Conservation (phyloP, 768 basidiomycete genomes). For the Leucogyrophana mollusca region DNA sequence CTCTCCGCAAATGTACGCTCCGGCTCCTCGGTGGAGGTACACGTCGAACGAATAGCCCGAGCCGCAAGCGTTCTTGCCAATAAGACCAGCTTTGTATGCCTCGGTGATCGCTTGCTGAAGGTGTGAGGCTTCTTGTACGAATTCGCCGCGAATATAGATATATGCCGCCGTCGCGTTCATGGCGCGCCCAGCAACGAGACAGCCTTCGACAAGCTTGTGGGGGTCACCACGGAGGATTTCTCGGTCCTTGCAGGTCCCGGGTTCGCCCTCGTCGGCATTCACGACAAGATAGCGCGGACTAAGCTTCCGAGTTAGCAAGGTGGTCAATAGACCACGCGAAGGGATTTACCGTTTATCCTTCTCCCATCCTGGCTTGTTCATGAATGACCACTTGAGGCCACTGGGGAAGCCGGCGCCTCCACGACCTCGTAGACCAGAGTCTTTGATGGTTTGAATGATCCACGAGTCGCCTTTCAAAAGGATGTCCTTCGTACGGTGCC, state of each 20-base stretch:
- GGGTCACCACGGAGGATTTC: conserved; percentile 98
- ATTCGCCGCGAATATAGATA: conserved; percentile 99
- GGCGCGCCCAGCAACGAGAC: conserved; percentile 91
- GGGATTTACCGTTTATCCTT: conserved; percentile 73
- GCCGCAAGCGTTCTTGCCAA: conserved; percentile 91
- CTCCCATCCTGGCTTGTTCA: conserved; percentile 99
- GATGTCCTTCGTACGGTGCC: conserved; percentile 98
- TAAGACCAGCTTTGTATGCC: conserved; percentile 84
- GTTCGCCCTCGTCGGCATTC: conserved; percentile 98
- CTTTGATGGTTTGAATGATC: conserved; percentile 96
- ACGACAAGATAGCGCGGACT: conserved; percentile 96
- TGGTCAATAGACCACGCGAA: background rate
- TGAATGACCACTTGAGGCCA: conserved; percentile 96
- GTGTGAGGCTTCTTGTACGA: conserved; percentile 92
- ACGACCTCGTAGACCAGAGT: conserved; percentile 91
- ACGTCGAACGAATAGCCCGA: conserved; percentile 96
- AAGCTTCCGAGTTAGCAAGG: background rate
- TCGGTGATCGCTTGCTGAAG: conserved; percentile 95
- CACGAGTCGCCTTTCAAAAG: conserved; percentile 92
- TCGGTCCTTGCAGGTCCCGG: conserved; percentile 98
- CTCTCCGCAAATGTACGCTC: conserved; percentile 98
- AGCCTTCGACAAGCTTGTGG: conserved; percentile 97
- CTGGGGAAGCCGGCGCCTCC: conserved; percentile 97
- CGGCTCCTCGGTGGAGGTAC: conserved; percentile 97
- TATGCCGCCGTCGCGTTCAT: conserved; percentile 99